Conservation (phyloP, 2,329 filamentous ascomycete species). For the Bipolaris sorokiniana region DNA sequence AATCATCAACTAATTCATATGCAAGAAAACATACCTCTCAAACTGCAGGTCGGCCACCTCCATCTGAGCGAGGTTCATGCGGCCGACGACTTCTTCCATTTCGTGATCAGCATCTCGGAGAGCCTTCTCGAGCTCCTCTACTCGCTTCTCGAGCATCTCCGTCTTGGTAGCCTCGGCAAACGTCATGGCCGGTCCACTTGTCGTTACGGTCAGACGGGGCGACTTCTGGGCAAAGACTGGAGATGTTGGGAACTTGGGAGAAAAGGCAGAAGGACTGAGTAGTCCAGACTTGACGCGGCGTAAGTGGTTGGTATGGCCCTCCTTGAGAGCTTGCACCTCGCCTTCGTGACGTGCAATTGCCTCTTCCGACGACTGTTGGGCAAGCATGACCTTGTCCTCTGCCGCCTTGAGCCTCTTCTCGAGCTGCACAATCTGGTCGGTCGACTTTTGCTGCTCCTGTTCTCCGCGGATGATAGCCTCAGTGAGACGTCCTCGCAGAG, state of each 20-base stretch:
- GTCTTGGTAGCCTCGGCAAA: slow-evolving; percentile 75
- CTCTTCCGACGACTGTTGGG: slow-evolving; percentile 87
- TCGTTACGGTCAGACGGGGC: slow-evolving; percentile 66
- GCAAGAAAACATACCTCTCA: slow-evolving; percentile 57
- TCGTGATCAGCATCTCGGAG: slow-evolving; percentile 76
- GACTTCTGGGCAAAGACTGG: slow-evolving; percentile 66
- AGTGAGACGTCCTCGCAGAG: slow-evolving; percentile 75
- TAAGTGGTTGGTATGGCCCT: slow-evolving; percentile 77
- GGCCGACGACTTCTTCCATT: slow-evolving; percentile 81
- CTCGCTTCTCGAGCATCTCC: slow-evolving; percentile 75
- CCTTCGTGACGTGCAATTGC: slow-evolving; percentile 84
- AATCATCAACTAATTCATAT: slow-evolving; percentile 14
- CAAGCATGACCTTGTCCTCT: slow-evolving; percentile 81
- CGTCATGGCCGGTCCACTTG: slow-evolving; percentile 64
- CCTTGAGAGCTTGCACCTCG: slow-evolving; percentile 76
- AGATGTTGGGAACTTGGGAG: slow-evolving; percentile 66
- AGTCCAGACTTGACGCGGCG: slow-evolving; percentile 68
- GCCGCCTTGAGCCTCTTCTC: slow-evolving; percentile 80
- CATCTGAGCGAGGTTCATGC: slow-evolving; percentile 83
- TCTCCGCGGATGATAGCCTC: slow-evolving; percentile 85
- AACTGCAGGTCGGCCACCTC: slow-evolving; percentile 80
- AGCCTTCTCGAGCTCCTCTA: slow-evolving; percentile 84
- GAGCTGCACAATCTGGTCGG: slow-evolving; percentile 80
- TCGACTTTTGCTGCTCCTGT: slow-evolving; percentile 78
- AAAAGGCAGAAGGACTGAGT: slow-evolving; percentile 57